These are phyloP conservation scores for Apophysomyces elegans DNA, from an alignment of 371 early-diverging fungal species.

Conservation along the genomic window DNA sequence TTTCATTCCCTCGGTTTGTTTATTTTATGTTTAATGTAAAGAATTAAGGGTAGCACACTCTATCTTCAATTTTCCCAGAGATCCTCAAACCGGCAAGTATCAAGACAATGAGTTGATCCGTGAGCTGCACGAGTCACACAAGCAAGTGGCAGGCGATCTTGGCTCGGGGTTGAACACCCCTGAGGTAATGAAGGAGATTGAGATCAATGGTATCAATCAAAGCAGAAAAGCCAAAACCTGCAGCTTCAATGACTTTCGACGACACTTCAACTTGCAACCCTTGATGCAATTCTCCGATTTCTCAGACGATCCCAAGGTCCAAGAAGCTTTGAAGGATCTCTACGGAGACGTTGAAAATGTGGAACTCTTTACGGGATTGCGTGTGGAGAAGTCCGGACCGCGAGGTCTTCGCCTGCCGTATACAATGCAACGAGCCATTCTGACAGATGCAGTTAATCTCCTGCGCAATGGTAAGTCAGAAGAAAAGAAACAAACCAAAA, in stretches of 20 bases:
- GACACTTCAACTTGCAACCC: slow-evolving; percentile 40
- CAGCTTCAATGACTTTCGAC: slow-evolving; percentile 56
- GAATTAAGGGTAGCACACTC: slow-evolving; percentile 39
- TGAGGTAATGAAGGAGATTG: slow-evolving; percentile 43
- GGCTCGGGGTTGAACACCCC: slow-evolving; percentile 53
- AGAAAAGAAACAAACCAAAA: not conserved
- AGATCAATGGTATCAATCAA: slow-evolving; percentile 52
- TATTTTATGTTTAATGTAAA: slow-evolving; percentile 42
- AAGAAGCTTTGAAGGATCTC: slow-evolving; percentile 44
- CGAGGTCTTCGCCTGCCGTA: slow-evolving; percentile 51
- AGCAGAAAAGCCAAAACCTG: slow-evolving; percentile 40
- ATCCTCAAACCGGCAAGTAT: slow-evolving; percentile 33
- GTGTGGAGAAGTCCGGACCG: slow-evolving; percentile 47
- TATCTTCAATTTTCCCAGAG: slow-evolving; percentile 45
- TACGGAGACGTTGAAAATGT: slow-evolving; percentile 50
- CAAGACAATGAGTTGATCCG: slow-evolving; percentile 34
- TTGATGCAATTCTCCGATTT: slow-evolving; percentile 47
- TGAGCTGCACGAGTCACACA: slow-evolving; percentile 27
- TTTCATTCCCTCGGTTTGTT: slow-evolving; percentile 19
- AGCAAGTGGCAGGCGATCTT: slow-evolving; percentile 37
- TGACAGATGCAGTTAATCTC: slow-evolving; percentile 58
- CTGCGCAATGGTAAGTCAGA: slow-evolving; percentile 48
- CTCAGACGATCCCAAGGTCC: slow-evolving; percentile 39
- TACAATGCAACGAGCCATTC: slow-evolving; percentile 52
- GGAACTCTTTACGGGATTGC: slow-evolving; percentile 54